Evolutionary conservation across 2,329 filamentous ascomycete genomes (phyloP).

Genomic region (Sclerotinia glacialis): DNA sequence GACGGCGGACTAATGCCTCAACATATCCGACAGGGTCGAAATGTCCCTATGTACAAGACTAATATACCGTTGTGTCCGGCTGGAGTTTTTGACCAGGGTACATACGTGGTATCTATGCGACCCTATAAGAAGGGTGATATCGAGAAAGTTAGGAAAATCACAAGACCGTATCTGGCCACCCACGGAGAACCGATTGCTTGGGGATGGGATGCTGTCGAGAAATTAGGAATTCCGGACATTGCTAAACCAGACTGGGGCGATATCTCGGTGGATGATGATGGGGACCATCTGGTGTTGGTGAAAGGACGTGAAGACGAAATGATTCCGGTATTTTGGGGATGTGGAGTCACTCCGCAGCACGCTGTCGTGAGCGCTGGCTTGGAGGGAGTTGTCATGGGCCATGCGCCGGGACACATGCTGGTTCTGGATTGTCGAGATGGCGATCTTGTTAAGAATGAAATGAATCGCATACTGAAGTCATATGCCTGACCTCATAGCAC

Average conservation of each 20-base stretch:
- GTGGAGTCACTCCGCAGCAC: conserved; percentile 64
- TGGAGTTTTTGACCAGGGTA: conserved; percentile 54
- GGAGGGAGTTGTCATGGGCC: conserved; percentile 56
- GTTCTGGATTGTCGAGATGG: conserved; percentile 47
- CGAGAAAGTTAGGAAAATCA: conserved; percentile 53
- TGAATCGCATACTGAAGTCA: not conserved
- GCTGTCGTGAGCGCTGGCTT: conserved; percentile 56
- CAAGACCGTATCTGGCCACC: conserved; percentile 52
- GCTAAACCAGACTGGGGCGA: conserved; percentile 57
- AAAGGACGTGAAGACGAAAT: conserved; percentile 41
- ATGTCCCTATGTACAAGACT: conserved; percentile 62
- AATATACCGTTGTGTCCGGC: conserved; percentile 54
- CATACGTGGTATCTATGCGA: conserved; percentile 63
- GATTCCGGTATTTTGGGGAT: conserved; percentile 61
- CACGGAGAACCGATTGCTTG: conserved; percentile 65
- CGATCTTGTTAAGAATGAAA: conserved; percentile 26
- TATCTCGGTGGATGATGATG: conserved; percentile 40
- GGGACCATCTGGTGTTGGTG: conserved; percentile 28
- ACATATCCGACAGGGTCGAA: conserved; percentile 47
- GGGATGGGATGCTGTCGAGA: conserved; percentile 56
- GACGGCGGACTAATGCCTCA: conserved; percentile 50
- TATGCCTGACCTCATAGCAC: not conserved
- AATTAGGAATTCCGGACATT: conserved; percentile 55
- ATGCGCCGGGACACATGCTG: conserved; percentile 62
- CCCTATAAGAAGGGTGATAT: conserved; percentile 52